These are phyloP conservation scores for Marvania coccoides DNA, from an alignment of 139 green algal genomes.

Conservation along the genomic window DNA sequence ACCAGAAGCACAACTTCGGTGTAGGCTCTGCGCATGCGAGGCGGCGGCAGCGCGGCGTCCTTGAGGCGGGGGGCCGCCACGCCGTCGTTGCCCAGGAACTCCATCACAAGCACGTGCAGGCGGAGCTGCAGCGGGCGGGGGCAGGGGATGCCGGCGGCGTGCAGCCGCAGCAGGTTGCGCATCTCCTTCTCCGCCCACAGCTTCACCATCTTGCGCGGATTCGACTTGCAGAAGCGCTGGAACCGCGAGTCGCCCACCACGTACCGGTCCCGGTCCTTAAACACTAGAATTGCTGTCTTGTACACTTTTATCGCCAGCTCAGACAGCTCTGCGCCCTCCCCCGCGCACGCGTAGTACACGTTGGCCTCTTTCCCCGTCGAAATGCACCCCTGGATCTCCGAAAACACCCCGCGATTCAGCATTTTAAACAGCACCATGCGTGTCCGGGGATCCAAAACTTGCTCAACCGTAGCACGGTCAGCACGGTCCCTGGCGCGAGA, in stretches of 20 bases:
- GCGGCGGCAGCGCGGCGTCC: constrained; percentile 70
- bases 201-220: constrained; percentile 99
- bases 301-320: constrained; percentile 98
- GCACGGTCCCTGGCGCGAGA: constrained; percentile 60
- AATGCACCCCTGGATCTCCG: constrained; percentile 88
- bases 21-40: constrained; percentile 56
- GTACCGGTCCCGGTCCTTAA: constrained; percentile 92
- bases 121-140: constrained; percentile 80
- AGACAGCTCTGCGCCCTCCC: neutral
- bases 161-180: constrained; percentile 82
- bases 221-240: constrained; percentile 86
- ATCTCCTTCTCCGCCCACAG: constrained; percentile 99
- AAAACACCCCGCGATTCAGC: constrained; percentile 77
- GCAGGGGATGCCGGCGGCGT: constrained; percentile 65
- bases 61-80: constrained; percentile 85
- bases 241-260: constrained; percentile 95
- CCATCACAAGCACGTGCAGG: constrained; percentile 93
- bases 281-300: constrained; percentile 98
- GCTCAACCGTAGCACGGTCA: constrained; percentile 88
- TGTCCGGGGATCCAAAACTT: constrained; percentile 84
- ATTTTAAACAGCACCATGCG: constrained; percentile 97
- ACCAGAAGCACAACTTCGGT: constrained; percentile 70
- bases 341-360: constrained; percentile 81
- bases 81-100: constrained; percentile 77
- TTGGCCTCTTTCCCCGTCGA: constrained; percentile 98